Evolutionary conservation across 345 rosid genomes (phyloP).

Genomic region (Lepidium aucheri): DNA sequence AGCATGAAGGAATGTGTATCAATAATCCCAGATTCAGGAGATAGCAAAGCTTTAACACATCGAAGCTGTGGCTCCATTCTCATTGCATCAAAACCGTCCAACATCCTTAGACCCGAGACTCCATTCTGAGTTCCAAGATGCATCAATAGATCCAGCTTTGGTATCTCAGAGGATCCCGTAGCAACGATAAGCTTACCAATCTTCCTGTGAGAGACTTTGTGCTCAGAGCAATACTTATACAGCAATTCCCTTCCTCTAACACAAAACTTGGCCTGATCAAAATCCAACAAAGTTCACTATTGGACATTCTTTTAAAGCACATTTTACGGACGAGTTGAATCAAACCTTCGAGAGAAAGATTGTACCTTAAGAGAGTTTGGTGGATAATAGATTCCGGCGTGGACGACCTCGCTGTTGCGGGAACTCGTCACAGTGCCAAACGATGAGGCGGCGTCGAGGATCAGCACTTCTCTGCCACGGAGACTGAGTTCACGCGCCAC

Average conservation of each 20-base stretch:
- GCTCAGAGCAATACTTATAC: constrained; percentile 55
- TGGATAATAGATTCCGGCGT: constrained; percentile 92
- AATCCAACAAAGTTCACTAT: not conserved
- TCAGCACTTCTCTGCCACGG: constrained; percentile 60
- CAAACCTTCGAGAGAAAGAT: not conserved
- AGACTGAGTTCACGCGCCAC: constrained; percentile 61
- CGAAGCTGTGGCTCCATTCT: constrained; percentile 72
- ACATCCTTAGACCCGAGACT: constrained; percentile 49
- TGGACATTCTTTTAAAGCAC: not conserved
- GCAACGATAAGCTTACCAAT: constrained; percentile 87
- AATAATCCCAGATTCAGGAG: constrained; percentile 71
- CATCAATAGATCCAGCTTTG: constrained; percentile 49
- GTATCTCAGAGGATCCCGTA: constrained; percentile 50
- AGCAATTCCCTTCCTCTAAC: constrained; percentile 68
- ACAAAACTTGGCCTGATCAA: constrained; percentile 51
- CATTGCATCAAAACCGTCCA: constrained; percentile 72
- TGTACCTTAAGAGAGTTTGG: constrained; percentile 60
- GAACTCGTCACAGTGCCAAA: constrained; percentile 82
- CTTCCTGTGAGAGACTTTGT: constrained; percentile 45
- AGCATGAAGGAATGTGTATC: constrained; percentile 84
- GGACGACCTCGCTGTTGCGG: constrained; percentile 87
- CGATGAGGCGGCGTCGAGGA: constrained; percentile 70
- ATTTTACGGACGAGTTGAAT: not conserved
- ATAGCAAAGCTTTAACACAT: constrained; percentile 71
- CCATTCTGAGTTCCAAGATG: constrained; percentile 52